phyloP scores from a whole-genome alignment of 106 monocot species.

The Amphibolis antarctica region DNA sequence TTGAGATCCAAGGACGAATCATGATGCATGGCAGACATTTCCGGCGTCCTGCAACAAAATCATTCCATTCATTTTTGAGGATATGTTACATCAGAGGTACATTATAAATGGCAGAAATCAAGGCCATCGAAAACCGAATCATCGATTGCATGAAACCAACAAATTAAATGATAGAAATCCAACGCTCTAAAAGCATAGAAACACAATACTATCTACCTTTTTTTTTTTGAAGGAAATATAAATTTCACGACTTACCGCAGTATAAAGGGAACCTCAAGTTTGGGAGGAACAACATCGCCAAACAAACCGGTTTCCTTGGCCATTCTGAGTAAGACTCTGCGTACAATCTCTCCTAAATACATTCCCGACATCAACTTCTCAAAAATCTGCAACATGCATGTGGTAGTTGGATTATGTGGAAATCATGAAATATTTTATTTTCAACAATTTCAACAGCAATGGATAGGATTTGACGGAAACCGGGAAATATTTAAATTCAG shows the following conservation, averaged over 20 bases:
- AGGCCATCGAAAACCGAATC: too few relatives aligned
- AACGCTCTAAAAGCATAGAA: too few relatives aligned
- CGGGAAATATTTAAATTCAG: not conserved
- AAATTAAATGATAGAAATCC: too few relatives aligned
- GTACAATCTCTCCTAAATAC: constrained; percentile 91
- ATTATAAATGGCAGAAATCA: too few relatives aligned
- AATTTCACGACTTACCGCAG: constrained; percentile 37
- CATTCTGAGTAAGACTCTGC: constrained; percentile 69
- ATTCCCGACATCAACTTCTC: constrained; percentile 89
- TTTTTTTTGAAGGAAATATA: not conserved
- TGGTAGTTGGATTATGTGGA: not conserved
- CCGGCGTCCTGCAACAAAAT: constrained; percentile 55
- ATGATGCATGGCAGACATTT: constrained; percentile 98
- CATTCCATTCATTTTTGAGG: too few relatives aligned
- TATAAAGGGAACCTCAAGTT: constrained; percentile 57
- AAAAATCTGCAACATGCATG: constrained; percentile 46
- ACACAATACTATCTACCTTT: too few relatives aligned
- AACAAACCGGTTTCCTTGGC: constrained; percentile 77
- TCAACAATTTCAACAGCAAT: not conserved
- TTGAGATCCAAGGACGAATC: constrained; percentile 70
- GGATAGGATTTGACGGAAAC: too few relatives aligned
- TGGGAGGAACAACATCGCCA: constrained; percentile 60
- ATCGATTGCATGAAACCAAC: too few relatives aligned
- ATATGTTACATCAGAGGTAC: too few relatives aligned
- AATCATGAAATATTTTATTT: not conserved